Percentiles rank a stretch among this genome's conserved stretches.
phyloP scores from a whole-genome alignment of 2,329 filamentous ascomycete species.

The Colletotrichum melonis region DNA sequence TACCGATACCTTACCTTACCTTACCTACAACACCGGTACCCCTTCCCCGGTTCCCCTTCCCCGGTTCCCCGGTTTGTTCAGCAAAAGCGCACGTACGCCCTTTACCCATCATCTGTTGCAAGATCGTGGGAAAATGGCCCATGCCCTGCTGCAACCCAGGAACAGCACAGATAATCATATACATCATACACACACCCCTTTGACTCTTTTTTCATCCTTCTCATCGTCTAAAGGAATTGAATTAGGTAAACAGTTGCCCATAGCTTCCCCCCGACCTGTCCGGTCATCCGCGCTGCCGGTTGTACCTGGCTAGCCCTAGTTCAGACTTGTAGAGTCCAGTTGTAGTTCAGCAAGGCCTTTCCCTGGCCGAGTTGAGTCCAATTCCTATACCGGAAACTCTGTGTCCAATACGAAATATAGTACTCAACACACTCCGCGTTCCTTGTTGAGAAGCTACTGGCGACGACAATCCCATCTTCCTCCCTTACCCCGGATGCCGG shows the following conservation, averaged over 20 bases:
- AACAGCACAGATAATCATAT: neutral
- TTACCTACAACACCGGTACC: constrained; percentile 6
- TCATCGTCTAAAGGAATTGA: neutral
- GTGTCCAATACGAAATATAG: neutral
- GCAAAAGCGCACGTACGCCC: constrained; percentile 2
- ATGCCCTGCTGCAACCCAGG: neutral
- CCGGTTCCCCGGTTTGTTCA: constrained; percentile 24
- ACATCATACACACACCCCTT: neutral
- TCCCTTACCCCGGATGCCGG: neutral
- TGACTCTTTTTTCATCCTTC: neutral
- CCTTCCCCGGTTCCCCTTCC: constrained; percentile 27
- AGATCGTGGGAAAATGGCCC: constrained; percentile 8
- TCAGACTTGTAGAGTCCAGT: neutral
- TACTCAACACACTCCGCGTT: too few species aligned
- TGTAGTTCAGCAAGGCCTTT: neutral
- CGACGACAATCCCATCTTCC: constrained; percentile 17
- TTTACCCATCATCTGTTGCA: constrained; percentile 1
- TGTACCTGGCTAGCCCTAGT: constrained; percentile 21
- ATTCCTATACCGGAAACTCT: neutral
- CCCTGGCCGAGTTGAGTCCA: neutral
- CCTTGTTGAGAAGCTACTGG: neutral
- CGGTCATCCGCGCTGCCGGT: constrained; percentile 19
- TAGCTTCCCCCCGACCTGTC: constrained; percentile 25
- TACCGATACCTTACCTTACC: neutral
- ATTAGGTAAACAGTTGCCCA: neutral